phyloP scores from a whole-genome alignment of 2,329 filamentous ascomycete genomes.

The Paracamarosporium sp. region DNA sequence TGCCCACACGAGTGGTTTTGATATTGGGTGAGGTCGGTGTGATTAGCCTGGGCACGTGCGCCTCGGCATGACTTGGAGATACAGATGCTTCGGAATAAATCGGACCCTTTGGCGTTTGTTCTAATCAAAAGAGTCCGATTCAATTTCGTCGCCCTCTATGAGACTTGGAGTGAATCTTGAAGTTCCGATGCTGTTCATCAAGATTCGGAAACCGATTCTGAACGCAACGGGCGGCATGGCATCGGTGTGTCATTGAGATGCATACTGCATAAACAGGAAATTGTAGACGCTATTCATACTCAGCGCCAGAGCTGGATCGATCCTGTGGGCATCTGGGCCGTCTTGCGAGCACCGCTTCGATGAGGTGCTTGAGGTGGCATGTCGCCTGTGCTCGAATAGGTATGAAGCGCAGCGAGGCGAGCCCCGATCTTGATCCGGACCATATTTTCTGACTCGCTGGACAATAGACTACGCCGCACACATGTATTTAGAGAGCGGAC shows the following conservation, averaged over 20 bases:
- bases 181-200: neutral
- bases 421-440: neutral
- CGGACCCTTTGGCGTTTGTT: too few species aligned
- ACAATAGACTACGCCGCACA: neutral
- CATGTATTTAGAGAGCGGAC: neutral
- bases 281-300: neutral
- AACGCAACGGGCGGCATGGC: neutral
- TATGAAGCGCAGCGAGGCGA: slow-evolving; percentile 3
- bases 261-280: neutral
- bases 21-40: too few species aligned
- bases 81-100: too few species aligned
- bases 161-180: neutral
- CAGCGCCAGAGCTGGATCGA: neutral
- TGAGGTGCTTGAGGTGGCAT: slow-evolving; percentile 6
- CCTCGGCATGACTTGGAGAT: too few species aligned
- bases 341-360: neutral
- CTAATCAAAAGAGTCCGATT: too few species aligned
- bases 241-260: neutral
- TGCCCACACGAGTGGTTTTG: too few species aligned
- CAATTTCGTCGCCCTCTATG: too few species aligned
- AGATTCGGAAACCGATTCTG: neutral
- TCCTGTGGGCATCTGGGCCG: neutral
- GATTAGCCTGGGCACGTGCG: too few species aligned
- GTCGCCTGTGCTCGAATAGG: slow-evolving; percentile 9
- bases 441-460: neutral